Evolutionary conservation across 106 monocot species (phyloP), one percentile per base, ranked within the genome.

Genomic region (Posidonia australis): DNA sequence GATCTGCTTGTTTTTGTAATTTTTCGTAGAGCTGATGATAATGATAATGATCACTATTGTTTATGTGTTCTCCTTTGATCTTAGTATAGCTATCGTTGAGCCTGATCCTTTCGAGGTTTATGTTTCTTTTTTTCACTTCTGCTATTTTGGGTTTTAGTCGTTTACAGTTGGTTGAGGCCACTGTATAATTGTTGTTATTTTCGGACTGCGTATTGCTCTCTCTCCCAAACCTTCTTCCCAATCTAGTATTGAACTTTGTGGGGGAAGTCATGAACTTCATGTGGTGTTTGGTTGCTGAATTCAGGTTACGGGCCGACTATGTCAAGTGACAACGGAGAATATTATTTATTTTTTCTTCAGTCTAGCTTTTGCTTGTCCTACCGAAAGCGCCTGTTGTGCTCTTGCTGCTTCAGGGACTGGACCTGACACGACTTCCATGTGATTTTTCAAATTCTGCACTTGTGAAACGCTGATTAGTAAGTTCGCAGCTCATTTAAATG

Each of bases 341-440:
- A 26, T 5, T 24, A 16, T 56, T 19, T 16, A 23, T 55, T 27
- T 23, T 56, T 53, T 53, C 63, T 64, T 20, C 30, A 9, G 11
- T 44, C 24, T 64, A 30, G 45, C 17, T 55, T 52, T 9, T 41
- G 44, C 19, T 64, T 49, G 28, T 26, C 49, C 3, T 55, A 54
- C 51, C 63, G 44, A 9, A 12, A 63, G 27, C 64, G 42, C 49
- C 5, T 55, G 51, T 71, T 61, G 71, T 62, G 51, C 24, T 61
- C 51, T 27, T 71, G 62, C 22, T 51, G 71, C 21, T 60, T 70
- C 26, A 3, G 70, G 41, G 51, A 72, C 30, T 63, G 51, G 62
- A 44, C 71, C 28, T 72, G 63, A 72, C 49, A 63, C 24, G 27
- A 13, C 20, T 14, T 42, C 3, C 7, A 63, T 52, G 66, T 66